Conservation (phyloP, 2,329 filamentous ascomycete genomes). For the Lachnellula suecica region DNA sequence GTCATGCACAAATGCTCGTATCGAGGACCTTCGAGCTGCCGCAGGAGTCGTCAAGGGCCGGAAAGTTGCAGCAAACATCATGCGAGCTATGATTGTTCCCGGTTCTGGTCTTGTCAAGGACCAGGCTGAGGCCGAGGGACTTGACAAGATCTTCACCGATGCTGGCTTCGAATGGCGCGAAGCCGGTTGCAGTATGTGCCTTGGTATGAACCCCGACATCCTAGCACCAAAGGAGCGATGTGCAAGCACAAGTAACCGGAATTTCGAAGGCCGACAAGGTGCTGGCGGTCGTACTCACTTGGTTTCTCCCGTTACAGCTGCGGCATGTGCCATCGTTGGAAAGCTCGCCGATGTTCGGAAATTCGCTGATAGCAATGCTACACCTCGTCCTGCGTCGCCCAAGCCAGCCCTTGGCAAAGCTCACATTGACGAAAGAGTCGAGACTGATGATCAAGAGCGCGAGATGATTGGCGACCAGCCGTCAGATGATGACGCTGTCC, state of each 20-base stretch:
- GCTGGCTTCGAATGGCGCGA: slow-evolving; percentile 98
- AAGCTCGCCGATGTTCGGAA: slow-evolving; percentile 91
- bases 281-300: slow-evolving; percentile 88
- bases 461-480: slow-evolving; percentile 57
- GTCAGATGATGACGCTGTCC: slow-evolving; percentile 58
- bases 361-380: slow-evolving; percentile 58
- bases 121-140: slow-evolving; percentile 85
- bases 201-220: slow-evolving; percentile 99
- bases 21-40: slow-evolving; percentile 90
- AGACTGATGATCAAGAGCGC: slow-evolving; percentile 50
- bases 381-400: slow-evolving; percentile 24
- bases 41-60: slow-evolving; percentile 83
- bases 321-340: slow-evolving; percentile 83
- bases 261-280: slow-evolving; percentile 96
- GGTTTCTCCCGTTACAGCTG: slow-evolving; percentile 97
- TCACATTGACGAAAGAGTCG: slow-evolving; percentile 52
- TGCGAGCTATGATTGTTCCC: slow-evolving; percentile 93
- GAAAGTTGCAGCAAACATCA: slow-evolving; percentile 84
- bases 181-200: slow-evolving; percentile 97
- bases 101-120: slow-evolving; percentile 93
- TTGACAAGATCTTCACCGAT: slow-evolving; percentile 88
- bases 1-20: slow-evolving; percentile 95
- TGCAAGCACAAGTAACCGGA: slow-evolving; percentile 93
- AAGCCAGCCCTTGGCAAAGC: slow-evolving; percentile 37
- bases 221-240: slow-evolving; percentile 89